Evolutionary conservation across 495 filamentous ascomycete species (phyloP).

Genomic region (Aspergillus asperescens): DNA sequence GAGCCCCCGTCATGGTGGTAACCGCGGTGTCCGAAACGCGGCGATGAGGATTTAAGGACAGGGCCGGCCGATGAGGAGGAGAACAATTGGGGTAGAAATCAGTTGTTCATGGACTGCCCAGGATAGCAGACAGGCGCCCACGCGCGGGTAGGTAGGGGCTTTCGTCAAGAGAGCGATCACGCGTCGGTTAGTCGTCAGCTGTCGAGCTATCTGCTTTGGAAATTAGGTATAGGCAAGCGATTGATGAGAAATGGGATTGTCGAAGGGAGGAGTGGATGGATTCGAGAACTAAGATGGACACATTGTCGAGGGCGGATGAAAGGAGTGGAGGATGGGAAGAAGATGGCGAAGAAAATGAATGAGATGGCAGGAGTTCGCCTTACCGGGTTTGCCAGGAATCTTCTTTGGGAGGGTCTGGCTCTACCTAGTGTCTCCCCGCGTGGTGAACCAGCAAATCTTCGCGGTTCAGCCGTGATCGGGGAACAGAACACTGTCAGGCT

Average conservation of each 20-base stretch:
- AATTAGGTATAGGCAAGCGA: conserved; percentile 15
- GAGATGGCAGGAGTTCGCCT: conserved; percentile 14
- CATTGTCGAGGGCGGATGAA: conserved; percentile 22
- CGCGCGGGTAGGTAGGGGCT: conserved; percentile 14
- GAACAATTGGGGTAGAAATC: conserved; percentile 13
- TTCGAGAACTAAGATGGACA: conserved; percentile 27
- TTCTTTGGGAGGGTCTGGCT: conserved; percentile 16
- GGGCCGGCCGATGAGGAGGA: conserved; percentile 4
- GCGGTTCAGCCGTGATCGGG: conserved; percentile 13
- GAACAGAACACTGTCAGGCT: conserved; percentile 9
- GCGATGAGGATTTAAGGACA: conserved; percentile 11
- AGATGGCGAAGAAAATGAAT: conserved; percentile 10
- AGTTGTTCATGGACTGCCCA: conserved; percentile 9
- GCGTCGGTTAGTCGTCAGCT: conserved; percentile 16
- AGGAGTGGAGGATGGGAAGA: conserved; percentile 12
- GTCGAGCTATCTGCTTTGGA: conserved; percentile 13
- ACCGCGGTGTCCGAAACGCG: conserved; percentile 33
- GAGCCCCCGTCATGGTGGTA: conserved; percentile 48
- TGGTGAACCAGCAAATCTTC: conserved; percentile 21
- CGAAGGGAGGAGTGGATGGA: conserved; percentile 16
- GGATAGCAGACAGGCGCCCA: conserved; percentile 13
- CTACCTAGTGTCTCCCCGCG: conserved; percentile 10
- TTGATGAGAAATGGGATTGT: conserved; percentile 5
- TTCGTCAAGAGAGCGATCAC: conserved; percentile 19
- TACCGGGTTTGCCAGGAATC: conserved; percentile 21